Evolutionary conservation across 2,329 filamentous ascomycete species (phyloP), one percentile per base, ranked within the genome.

Genomic region (Ambrosiella cleistominuta): DNA sequence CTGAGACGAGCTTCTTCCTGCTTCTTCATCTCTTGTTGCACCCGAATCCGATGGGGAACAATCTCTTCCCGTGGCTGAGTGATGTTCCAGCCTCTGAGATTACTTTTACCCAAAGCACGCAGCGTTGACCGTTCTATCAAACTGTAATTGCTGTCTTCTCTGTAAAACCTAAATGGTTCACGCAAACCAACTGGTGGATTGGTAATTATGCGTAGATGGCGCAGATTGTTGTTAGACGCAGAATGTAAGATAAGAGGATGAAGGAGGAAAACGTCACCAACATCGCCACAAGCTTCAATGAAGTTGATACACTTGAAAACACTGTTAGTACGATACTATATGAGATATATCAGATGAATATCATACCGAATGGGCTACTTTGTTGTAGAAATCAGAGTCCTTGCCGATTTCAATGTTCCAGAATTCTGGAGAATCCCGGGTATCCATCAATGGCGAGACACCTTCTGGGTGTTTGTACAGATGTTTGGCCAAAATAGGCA

Each of bases 401-500:
- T 69, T 64, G 19, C 61, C 59, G 51, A 61, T 60, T 44, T 60
- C 61, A 62, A 74, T 73, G 35, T 69, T 63, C 19, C 64, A 61
- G 62, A 78, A 78, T 1, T 69, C 69, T 0, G 71, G 69, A 47
- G 79, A 71, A 8, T 72, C 72, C 0, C 81, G 71, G 0, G 80
- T 77, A 19, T 72, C 72, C 81, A 86, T 85, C 38, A 76, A 74
- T n/a, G 82, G 81, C 27, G 75, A 78, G 17, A 85, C 79, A 1
- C 83, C 83, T 61, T 80, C 77, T 0, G 82, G 81, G 63, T 86
- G 75, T 2, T 78, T 74, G 62, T 79, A 72, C 64, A 77, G 76
- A 63, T 82, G 76, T 59, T 70, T 69, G 0, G 82, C 82, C 2
- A 86, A 71, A 36, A 70, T 67, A 2, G 73, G 71, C 54, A 84